Conservation (phyloP, 768 basidiomycete genomes). For the Collybia mongolica region DNA sequence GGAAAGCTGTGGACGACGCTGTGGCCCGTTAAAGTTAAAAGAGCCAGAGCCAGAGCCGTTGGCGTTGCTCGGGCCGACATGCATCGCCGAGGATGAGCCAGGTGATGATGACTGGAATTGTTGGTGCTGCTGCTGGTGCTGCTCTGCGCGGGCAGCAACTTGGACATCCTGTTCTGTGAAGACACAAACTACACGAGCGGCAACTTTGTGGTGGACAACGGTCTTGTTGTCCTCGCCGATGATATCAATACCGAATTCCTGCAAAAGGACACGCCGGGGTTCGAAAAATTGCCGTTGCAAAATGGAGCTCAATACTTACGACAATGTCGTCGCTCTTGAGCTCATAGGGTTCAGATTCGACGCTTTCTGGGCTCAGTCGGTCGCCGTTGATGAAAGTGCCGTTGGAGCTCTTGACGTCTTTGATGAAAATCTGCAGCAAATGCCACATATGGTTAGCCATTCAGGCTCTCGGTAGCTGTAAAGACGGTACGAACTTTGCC, state of each 20-base stretch:
- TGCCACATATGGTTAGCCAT: constrained; percentile 9
- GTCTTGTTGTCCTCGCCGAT: constrained; percentile 98
- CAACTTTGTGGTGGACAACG: constrained; percentile 98
- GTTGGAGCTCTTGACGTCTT: constrained; percentile 97
- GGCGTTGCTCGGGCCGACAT: constrained; percentile 4
- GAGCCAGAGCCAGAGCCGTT: constrained; percentile 14
- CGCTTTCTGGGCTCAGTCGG: constrained; percentile 82
- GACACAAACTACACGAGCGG: constrained; percentile 89
- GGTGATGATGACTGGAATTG: constrained; percentile 25
- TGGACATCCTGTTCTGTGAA: constrained; percentile 84
- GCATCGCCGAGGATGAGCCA: constrained; percentile 5
- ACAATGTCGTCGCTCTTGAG: constrained; percentile 95
- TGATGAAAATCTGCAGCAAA: constrained; percentile 82
- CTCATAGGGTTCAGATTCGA: constrained; percentile 91
- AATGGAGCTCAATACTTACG: constrained; percentile 47
- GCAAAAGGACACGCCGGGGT: constrained; percentile 8
- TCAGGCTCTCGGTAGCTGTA: background rate
- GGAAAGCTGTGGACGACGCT: constrained; percentile 57
- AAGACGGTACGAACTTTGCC: constrained; percentile 61
- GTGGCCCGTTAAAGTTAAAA: constrained; percentile 27
- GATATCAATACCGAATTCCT: constrained; percentile 99
- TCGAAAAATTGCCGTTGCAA: background rate
- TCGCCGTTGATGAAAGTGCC: constrained; percentile 99
- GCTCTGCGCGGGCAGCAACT: constrained; percentile 68
- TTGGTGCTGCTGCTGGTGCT: constrained; percentile 55